These are phyloP conservation scores for Phytophthora citrophthora DNA, from an alignment of 352 stramenopile species.

Conservation along the genomic window DNA sequence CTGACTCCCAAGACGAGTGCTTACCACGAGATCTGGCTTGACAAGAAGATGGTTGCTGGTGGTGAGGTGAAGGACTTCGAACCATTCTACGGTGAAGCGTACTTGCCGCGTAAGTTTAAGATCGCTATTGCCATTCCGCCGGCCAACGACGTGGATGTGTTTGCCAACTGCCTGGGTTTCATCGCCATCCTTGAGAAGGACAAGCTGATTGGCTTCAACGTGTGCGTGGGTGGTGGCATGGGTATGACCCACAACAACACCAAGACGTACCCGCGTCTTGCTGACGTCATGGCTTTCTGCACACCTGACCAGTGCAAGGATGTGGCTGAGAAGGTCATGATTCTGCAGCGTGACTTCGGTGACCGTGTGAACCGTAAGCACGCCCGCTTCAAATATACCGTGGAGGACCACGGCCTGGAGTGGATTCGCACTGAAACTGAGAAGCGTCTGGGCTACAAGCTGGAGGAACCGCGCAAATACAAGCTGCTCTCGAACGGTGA, in stretches of 20 bases:
- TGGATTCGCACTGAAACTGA: conserved; percentile 95
- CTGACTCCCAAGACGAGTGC: conserved; percentile 94
- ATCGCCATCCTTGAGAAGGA: conserved; percentile 93
- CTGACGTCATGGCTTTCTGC: conserved; percentile 96
- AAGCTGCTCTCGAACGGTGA: conserved; percentile 76
- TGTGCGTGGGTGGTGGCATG: conserved; percentile 97
- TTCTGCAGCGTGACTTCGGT: conserved; percentile 96
- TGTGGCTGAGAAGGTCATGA: conserved; percentile 94
- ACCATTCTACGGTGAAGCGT: conserved; percentile 97
- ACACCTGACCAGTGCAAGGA: conserved; percentile 91
- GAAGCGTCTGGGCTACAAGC: conserved; percentile 93
- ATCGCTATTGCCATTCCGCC: conserved; percentile 97
- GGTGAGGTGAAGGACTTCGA: conserved; percentile 95
- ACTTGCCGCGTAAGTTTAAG: conserved; percentile 99
- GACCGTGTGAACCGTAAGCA: conserved; percentile 97
- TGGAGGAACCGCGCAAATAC: conserved; percentile 84
- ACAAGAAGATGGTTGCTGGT: conserved; percentile 96
- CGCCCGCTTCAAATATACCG: conserved; percentile 98
- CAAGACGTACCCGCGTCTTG: conserved; percentile 96
- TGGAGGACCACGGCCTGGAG: conserved; percentile 96
- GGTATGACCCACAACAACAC: conserved; percentile 98
- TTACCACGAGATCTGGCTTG: conserved; percentile 98
- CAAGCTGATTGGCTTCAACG: conserved; percentile 94
- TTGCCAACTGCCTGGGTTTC: conserved; percentile 96
- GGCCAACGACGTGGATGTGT: conserved; percentile 98